A percentile compares a stretch with the other conserved stretches of the same genome.
These are phyloP conservation scores for Chrysoporthe deuterocubensis DNA, from an alignment of 2,329 filamentous ascomycete species.

Conservation along the genomic window DNA sequence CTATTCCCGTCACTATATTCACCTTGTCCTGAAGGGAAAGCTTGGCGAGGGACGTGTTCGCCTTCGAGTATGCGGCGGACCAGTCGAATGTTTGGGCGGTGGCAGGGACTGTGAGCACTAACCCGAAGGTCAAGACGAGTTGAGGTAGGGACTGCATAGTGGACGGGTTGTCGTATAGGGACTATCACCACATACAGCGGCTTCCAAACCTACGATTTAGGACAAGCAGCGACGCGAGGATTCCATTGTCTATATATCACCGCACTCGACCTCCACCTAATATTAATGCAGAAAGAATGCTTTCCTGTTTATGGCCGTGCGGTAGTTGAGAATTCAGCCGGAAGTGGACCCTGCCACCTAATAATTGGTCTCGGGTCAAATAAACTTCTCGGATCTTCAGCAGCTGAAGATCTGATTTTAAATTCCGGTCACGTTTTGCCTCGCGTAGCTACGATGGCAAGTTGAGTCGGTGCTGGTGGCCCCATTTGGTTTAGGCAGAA, in stretches of 20 bases:
- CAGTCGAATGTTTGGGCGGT: slow-evolving; percentile 52
- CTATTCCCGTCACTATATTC: slow-evolving; percentile 76
- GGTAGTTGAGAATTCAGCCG: neutral
- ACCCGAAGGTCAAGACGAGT: slow-evolving; percentile 8
- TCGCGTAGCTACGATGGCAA: neutral
- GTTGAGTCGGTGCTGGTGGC: slow-evolving; percentile 18
- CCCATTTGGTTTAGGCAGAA: slow-evolving; percentile 27
- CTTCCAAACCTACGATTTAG: too few relatives aligned
- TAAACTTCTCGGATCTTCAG: neutral
- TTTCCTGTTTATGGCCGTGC: neutral
- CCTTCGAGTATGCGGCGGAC: slow-evolving; percentile 72
- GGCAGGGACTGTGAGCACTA: slow-evolving; percentile 60
- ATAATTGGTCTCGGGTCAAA: neutral
- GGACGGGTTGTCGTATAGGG: neutral
- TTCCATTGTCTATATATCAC: neutral
- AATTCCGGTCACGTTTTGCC: slow-evolving; percentile 13
- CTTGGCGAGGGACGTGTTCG: slow-evolving; percentile 66
- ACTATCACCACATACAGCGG: neutral
- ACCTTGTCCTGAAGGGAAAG: slow-evolving; percentile 79
- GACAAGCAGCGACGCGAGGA: neutral
- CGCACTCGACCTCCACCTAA: neutral
- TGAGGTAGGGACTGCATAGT: neutral
- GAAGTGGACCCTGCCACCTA: neutral
- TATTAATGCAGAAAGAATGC: neutral
- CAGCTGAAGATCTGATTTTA: slow-evolving; percentile 1